phyloP scores from a whole-genome alignment of 2,329 filamentous ascomycete species.

The Alternaria consortialis region DNA sequence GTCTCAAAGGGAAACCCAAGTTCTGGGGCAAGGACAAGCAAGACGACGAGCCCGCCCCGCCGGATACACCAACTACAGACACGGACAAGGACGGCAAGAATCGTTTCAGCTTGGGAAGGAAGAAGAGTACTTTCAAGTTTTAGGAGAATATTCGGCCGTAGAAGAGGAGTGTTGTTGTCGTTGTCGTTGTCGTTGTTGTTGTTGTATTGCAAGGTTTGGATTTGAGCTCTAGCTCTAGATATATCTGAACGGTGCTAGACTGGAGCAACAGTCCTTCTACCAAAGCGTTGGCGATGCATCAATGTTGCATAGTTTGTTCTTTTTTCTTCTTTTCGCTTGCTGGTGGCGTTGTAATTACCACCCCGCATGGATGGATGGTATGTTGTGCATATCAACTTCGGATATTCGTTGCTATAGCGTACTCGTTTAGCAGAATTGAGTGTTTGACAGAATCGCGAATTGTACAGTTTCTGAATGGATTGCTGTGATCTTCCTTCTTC shows the following conservation, averaged over 20 bases:
- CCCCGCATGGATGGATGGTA: neutral
- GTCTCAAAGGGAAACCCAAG: slow-evolving; percentile 79
- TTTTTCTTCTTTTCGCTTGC: neutral
- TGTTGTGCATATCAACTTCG: neutral
- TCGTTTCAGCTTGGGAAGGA: slow-evolving; percentile 74
- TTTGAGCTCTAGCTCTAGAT: neutral
- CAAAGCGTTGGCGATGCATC: neutral
- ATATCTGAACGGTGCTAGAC: neutral
- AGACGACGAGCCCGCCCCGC: slow-evolving; percentile 24
- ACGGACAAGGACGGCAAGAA: slow-evolving; percentile 71
- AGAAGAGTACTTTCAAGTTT: slow-evolving; percentile 69
- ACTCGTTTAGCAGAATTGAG: neutral
- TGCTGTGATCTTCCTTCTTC: neutral
- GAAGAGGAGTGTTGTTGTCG: neutral
- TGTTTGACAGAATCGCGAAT: neutral
- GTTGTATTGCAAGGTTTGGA: neutral
- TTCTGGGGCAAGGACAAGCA: slow-evolving; percentile 60
- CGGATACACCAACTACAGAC: slow-evolving; percentile 46
- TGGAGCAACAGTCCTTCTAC: neutral
- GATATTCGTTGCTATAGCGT: neutral
- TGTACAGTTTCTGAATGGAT: neutral
- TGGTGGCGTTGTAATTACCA: neutral
- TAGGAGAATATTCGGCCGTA: slow-evolving; percentile 8
- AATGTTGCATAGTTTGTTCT: neutral
- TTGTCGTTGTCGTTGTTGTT: neutral